phyloP scores from a whole-genome alignment of 2,329 filamentous ascomycete species.

The Calonectria montana region DNA sequence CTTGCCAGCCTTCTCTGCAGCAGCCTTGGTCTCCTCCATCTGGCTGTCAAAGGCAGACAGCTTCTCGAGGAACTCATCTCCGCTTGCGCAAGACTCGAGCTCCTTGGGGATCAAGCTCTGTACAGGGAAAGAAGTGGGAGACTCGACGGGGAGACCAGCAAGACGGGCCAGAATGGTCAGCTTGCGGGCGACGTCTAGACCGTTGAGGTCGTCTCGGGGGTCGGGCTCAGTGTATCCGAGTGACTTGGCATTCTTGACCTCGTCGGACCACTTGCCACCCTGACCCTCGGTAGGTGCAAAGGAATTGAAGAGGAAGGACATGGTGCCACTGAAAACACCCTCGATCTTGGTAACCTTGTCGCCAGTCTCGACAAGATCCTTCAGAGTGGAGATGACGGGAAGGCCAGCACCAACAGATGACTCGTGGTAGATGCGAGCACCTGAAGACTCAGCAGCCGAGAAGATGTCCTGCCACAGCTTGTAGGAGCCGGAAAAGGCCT shows the following conservation, averaged over 20 bases:
- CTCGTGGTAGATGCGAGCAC: slow-evolving; percentile 93
- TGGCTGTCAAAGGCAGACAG: slow-evolving; percentile 86
- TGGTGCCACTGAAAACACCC: slow-evolving; percentile 96
- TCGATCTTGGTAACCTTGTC: slow-evolving; percentile 93
- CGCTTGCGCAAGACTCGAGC: slow-evolving; percentile 79
- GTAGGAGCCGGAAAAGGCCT: slow-evolving; percentile 88
- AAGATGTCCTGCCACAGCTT: slow-evolving; percentile 92
- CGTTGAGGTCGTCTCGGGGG: slow-evolving; percentile 87
- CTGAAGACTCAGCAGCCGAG: slow-evolving; percentile 73
- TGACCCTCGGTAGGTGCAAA: slow-evolving; percentile 84
- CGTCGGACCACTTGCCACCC: slow-evolving; percentile 88
- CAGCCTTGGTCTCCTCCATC: slow-evolving; percentile 89
- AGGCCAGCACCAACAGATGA: slow-evolving; percentile 93
- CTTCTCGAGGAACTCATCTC: slow-evolving; percentile 86
- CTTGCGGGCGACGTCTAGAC: slow-evolving; percentile 93
- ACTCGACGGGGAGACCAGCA: slow-evolving; percentile 83
- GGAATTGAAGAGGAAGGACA: slow-evolving; percentile 98
- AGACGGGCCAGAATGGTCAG: slow-evolving; percentile 93
- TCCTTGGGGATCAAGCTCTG: slow-evolving; percentile 92
- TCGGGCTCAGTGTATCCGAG: slow-evolving; percentile 94
- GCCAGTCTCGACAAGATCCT: slow-evolving; percentile 93
- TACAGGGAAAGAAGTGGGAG: slow-evolving; percentile 90
- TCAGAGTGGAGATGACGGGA: slow-evolving; percentile 91
- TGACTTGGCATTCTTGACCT: slow-evolving; percentile 92
- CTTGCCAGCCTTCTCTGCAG: slow-evolving; percentile 88